Conservation (phyloP, 305 asterid genomes). For the Fraxinus greggii region DNA sequence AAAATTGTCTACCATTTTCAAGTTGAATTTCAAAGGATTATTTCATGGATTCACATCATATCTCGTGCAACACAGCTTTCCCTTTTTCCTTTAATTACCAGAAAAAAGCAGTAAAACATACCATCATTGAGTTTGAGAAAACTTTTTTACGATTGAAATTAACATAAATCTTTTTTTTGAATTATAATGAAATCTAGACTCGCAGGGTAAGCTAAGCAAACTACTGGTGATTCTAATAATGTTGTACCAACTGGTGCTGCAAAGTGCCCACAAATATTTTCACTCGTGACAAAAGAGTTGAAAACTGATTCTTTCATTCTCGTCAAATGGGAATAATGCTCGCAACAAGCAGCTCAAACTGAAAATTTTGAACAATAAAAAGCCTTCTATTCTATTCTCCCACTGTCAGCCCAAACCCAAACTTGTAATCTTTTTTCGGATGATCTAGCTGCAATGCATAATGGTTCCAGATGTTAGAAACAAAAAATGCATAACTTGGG, state of each 20-base stretch:
- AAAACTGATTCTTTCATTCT: constrained; percentile 39
- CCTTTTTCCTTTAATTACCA: neutral
- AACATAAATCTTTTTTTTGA: constrained; percentile 12
- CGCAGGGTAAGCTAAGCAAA: constrained; percentile 23
- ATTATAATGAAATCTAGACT: constrained; percentile 27
- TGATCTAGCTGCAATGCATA: constrained; percentile 71
- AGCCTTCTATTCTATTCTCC: constrained; percentile 41
- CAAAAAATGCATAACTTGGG: neutral
- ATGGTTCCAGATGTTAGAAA: neutral
- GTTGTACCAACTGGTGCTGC: constrained; percentile 26
- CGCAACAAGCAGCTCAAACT: constrained; percentile 22
- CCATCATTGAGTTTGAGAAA: neutral
- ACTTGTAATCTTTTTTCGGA: constrained; percentile 84
- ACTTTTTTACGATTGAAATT: neutral
- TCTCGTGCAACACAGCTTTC: neutral
- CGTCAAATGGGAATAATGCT: constrained; percentile 20
- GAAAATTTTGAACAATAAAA: constrained; percentile 15
- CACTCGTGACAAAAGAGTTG: constrained; percentile 19
- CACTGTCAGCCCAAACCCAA: constrained; percentile 84
- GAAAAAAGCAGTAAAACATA: neutral
- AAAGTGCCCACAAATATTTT: constrained; percentile 23
- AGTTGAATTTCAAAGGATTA: neutral
- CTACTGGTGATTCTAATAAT: constrained; percentile 25
- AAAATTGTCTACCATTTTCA: neutral
- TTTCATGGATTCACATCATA: neutral